These are phyloP conservation scores for Candolleomyces aberdarensis DNA, from an alignment of 768 basidiomycete species.

Conservation along the genomic window DNA sequence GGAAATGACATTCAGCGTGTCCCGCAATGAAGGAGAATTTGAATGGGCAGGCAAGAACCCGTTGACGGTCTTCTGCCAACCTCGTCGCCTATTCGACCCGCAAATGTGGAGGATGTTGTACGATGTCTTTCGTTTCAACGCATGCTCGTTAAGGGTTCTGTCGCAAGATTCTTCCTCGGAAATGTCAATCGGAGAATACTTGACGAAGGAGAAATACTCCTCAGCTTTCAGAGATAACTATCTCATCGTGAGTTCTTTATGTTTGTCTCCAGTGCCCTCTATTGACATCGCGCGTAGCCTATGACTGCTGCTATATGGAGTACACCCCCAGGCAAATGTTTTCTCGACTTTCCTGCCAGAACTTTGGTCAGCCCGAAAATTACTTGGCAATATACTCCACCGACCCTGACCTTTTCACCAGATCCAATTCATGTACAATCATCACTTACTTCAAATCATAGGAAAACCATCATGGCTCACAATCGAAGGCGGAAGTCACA, in stretches of 20 bases:
- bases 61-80: slow-evolving; percentile 64
- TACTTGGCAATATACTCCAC: background rate
- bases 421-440: slow-evolving; percentile 73
- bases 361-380: slow-evolving; percentile 44
- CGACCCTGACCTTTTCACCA: slow-evolving; percentile 13
- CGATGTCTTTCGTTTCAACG: slow-evolving; percentile 71
- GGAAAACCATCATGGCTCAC: slow-evolving; percentile 75
- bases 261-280: slow-evolving; percentile 3
- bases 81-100: slow-evolving; percentile 55
- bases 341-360: slow-evolving; percentile 65
- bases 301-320: slow-evolving; percentile 85
- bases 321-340: slow-evolving; percentile 67
- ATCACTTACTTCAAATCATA: slow-evolving; percentile 67
- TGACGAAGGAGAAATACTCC: slow-evolving; percentile 63
- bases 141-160: slow-evolving; percentile 54
- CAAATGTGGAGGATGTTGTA: slow-evolving; percentile 72
- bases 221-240: slow-evolving; percentile 70
- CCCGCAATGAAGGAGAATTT: slow-evolving; percentile 63
- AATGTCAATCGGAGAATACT: slow-evolving; percentile 56
- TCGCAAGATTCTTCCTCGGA: slow-evolving; percentile 22
- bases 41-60: slow-evolving; percentile 77
- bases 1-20: slow-evolving; percentile 78
- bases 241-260: slow-evolving; percentile 52
- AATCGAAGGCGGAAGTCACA: slow-evolving; percentile 64
- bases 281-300: slow-evolving; percentile 39